Base-by-base conservation (phyloP, 192 early-diverging fungal genomes). In the Coemansia sp. region DNA sequence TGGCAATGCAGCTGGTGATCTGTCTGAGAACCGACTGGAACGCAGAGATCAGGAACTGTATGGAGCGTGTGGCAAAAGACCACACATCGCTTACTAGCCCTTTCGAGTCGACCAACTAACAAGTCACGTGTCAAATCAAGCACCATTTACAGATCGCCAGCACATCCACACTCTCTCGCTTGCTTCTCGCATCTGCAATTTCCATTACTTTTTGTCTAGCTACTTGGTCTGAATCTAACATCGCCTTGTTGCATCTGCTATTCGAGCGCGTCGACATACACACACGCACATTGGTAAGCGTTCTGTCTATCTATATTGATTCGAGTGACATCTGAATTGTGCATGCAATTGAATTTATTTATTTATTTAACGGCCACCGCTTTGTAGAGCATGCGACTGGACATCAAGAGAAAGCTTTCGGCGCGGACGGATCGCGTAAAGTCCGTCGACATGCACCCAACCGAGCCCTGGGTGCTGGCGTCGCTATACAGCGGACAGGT, bases 381-480 rank as follows among this genome's bases (percentile, higher is more conserved):
- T 19, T 42, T 55, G 40, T 72, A 84, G 83, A 73, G 69, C 19
- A 85, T 85, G 79, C 68, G 75, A 41, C 64, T 85, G 42, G 83
- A 85, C 62, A 83, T 85, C 44, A 85, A 85, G 60, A 73, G 56
- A 59, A 80, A 74, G 72, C 71, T 92, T 29, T 65, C 86, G 56
- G 80, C 86, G 58, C 91, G 85, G 65, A 81, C 79, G 26, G 95
- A 96, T 74, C 89, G 97, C 67, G 95, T 99, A 58, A 99, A 99
- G 82, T 90, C 92, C 52, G 84, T 99, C 52, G 97, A 99, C 82
- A 91, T 96, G 78, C 97, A 99, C 73, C 97, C 97, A 14, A 93
- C 94, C 6, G 97, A 99, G 77, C 94, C 97, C 35, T 99, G 97
- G 97, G 84, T 99, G 44, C 85, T 99, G 60, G 88, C 95, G 19